Evolutionary conservation across 164 flowering plant species (phyloP).

Genomic region (Kalanchoe fedtschenkoi): DNA sequence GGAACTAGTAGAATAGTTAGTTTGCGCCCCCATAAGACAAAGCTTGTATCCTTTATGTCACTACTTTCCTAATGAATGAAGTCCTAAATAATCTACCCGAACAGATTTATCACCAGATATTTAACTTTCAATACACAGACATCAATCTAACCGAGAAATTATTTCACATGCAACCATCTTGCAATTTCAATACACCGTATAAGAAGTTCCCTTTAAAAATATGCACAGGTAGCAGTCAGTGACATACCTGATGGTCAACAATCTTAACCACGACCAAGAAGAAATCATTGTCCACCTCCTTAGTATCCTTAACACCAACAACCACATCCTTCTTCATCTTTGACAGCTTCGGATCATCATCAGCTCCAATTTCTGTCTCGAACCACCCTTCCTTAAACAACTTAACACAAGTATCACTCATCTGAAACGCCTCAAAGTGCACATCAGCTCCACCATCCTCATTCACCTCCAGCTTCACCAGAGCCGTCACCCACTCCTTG

Average conservation of each 20-base stretch:
- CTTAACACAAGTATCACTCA: slow-evolving; percentile 84
- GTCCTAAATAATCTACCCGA: not conserved
- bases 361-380: slow-evolving; percentile 32
- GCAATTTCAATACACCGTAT: not conserved
- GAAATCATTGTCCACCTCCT: slow-evolving; percentile 81
- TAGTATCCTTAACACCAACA: slow-evolving; percentile 75
- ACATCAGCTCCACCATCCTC: slow-evolving; percentile 86
- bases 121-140: not conserved
- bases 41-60: not conserved
- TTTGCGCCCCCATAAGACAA: not conserved
- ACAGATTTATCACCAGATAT: not conserved
- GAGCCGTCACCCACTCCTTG: slow-evolving; percentile 92
- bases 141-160: no score
- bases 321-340: slow-evolving; percentile 89
- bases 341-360: slow-evolving; percentile 70
- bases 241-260: slow-evolving; percentile 66
- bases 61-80: not conserved
- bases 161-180: no score
- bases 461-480: slow-evolving; percentile 77
- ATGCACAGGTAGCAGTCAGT: not conserved
- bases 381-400: slow-evolving; percentile 90
- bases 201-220: not conserved
- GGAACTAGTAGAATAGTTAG: no score
- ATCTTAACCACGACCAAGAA: slow-evolving; percentile 94
- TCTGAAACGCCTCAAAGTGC: slow-evolving; percentile 93